Base-by-base conservation (phyloP, 768 basidiomycete genomes). In the Amanita muscaria region DNA sequence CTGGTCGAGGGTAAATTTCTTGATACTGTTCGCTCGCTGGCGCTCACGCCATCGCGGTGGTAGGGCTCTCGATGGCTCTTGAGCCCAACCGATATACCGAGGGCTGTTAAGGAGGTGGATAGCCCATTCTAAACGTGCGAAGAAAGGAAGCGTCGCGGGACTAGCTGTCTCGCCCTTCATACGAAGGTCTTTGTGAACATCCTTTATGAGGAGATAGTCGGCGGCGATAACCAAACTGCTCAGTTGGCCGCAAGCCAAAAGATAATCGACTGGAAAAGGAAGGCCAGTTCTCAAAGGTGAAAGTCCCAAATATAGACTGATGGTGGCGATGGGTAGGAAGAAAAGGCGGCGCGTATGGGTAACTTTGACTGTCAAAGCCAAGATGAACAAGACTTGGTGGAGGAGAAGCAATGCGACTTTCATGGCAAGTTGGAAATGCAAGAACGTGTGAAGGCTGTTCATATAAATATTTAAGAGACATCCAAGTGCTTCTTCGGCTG, bases 1-100 rank as follows among this genome's bases (percentile, higher is more conserved):
- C 18, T 56, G 57, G 12, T 48, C 48, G 2, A 52, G 14, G 5
- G 61, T 38, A 48, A 63, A 64, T 5, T 30, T 30, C 11, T 3
- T 44, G 34, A 44, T 11, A 14, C 8, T 15, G 18, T 45, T 37
- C 9, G n/a, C 3, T 11, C 51, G 56, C 8, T 55, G 50, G 14
- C 44, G 44, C 9, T 46, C 39, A n/a, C 16, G 18, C 5, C 59
- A 58, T n/a, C 48, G 50, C 0, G 56, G 51, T 16, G 57, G 56
- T 22, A 61, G 40, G 1, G 32, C 27, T 12, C 18, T 21, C 8
- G 48, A 49, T 16, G 53, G 54, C 40, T 60, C 60, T 41, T 62
- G 57, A 0, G 54, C 42, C 56, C 59, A 64, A 9, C 58, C 55
- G 7, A 66, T 47, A 4, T 60, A 61, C 3, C 63, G 59, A 23